Percentiles rank a stretch among this genome's conserved stretches.
Evolutionary conservation across 2,329 filamentous ascomycete species (phyloP).

Genomic region (Ceratocystis cacaofunesta): DNA sequence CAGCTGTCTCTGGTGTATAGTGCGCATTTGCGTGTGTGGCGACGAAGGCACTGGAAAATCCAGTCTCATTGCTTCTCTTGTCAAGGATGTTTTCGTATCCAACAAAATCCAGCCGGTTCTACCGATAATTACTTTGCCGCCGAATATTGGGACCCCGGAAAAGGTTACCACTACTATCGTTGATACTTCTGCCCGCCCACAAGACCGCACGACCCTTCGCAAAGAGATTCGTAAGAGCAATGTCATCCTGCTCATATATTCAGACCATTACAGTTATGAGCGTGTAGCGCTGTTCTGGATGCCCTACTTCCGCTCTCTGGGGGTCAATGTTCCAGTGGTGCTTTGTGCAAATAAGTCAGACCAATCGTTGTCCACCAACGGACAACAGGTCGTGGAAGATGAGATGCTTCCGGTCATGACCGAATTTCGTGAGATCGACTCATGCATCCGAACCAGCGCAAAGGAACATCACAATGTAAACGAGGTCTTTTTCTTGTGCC

Average conservation of each 20-base stretch:
- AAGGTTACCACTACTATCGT: constrained; percentile 96
- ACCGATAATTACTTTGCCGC: constrained; percentile 87
- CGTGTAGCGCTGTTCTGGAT: constrained; percentile 95
- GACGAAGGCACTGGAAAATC: constrained; percentile 94
- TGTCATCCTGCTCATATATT: constrained; percentile 91
- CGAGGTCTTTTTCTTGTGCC: constrained; percentile 92
- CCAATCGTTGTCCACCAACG: constrained; percentile 56
- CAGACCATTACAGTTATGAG: constrained; percentile 98
- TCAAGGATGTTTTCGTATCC: constrained; percentile 92
- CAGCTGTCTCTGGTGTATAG: constrained; percentile 28
- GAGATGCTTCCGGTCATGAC: constrained; percentile 98
- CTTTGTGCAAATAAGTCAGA: constrained; percentile 98
- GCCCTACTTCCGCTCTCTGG: constrained; percentile 90
- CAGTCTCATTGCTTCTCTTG: constrained; percentile 82
- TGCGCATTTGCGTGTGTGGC: constrained; percentile 90
- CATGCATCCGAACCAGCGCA: constrained; percentile 87
- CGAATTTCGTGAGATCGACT: constrained; percentile 97
- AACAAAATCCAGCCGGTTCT: constrained; percentile 91
- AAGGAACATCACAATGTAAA: constrained; percentile 88
- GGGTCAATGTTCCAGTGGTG: constrained; percentile 96
- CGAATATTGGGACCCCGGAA: constrained; percentile 81
- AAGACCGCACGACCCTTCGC: constrained; percentile 76
- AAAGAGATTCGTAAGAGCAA: constrained; percentile 95
- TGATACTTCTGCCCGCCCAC: constrained; percentile 88
- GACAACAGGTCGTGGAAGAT: constrained; percentile 77